Evolutionary conservation across 2,329 filamentous ascomycete genomes (phyloP).

Genomic region (Xylariomycetidae sp.): DNA sequence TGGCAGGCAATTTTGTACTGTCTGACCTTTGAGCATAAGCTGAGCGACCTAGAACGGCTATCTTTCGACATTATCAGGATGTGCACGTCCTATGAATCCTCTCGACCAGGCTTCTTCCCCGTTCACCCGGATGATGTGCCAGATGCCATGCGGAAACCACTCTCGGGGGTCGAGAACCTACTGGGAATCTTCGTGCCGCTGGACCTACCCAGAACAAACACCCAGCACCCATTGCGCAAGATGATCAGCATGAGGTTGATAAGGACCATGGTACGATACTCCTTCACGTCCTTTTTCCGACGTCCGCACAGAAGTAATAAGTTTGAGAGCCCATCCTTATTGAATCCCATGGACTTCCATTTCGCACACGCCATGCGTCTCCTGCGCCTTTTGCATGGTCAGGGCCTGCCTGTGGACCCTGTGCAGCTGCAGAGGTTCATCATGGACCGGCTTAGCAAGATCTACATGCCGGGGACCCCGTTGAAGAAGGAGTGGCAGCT

Average conservation of each 20-base stretch:
- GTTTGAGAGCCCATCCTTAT: too few species aligned
- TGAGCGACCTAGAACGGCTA: conserved; percentile 41
- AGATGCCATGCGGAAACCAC: conserved; percentile 17
- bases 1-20: conserved; percentile 42
- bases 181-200: conserved; percentile 32
- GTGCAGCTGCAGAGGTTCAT: too few species aligned
- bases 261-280: conserved; percentile 38
- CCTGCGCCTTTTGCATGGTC: conserved; percentile 27
- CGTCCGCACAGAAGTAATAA: too few species aligned
- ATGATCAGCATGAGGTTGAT: conserved; percentile 40
- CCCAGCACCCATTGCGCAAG: conserved; percentile 41
- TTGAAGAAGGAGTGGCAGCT: conserved; percentile 14
- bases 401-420: conserved; percentile 26
- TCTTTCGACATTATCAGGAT: conserved; percentile 36
- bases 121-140: conserved; percentile 42
- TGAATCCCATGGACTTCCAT: conserved; percentile 22
- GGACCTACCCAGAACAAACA: conserved; percentile 38
- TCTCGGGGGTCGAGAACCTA: conserved; percentile 29
- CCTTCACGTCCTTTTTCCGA: conserved; percentile 41
- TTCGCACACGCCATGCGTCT: conserved; percentile 28
- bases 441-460: conserved; percentile 24
- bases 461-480: conserved; percentile 27
- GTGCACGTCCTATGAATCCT: conserved; percentile 27
- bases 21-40: conserved; percentile 38
- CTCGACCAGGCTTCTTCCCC: conserved; percentile 32